These are phyloP conservation scores for Sugiyamaella valdiviana DNA, from an alignment of 805 yeast species.

Conservation along the genomic window DNA sequence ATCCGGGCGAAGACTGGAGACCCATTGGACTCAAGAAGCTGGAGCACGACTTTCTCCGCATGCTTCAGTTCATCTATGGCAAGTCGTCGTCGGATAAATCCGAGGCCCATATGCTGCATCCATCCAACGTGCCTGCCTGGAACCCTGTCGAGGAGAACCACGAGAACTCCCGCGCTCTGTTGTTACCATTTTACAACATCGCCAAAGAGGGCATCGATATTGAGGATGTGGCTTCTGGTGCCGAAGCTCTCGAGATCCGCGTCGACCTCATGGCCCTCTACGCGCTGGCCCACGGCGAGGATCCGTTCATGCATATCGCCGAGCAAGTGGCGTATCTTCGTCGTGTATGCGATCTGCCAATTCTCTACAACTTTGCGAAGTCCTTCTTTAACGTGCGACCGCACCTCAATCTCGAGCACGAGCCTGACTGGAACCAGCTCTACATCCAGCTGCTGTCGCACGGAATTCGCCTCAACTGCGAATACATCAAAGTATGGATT, in stretches of 20 bases:
- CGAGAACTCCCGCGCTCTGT: constrained; percentile 1
- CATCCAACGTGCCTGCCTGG: not conserved
- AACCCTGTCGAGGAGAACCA: not conserved
- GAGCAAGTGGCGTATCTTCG: constrained; percentile 6
- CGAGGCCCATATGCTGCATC: not conserved
- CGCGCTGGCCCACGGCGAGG: constrained; percentile 2
- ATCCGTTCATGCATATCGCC: constrained; percentile 3
- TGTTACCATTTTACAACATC: constrained; percentile 10
- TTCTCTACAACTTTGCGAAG: constrained; percentile 7
- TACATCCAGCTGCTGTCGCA: constrained; percentile 1
- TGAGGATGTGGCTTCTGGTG: constrained; percentile 6
- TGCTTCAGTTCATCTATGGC: constrained; percentile 2
- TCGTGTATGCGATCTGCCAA: constrained; percentile 4
- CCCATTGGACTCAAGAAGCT: constrained; percentile 2
- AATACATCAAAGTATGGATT: constrained; percentile 5
- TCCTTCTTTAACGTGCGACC: constrained; percentile 2
- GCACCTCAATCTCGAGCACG: not conserved
- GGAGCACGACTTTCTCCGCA: constrained; percentile 6
- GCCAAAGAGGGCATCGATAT: constrained; percentile 3
- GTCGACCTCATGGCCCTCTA: constrained; percentile 9
- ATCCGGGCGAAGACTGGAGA: not conserved
- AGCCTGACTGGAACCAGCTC: constrained; percentile 7
- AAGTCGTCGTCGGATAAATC: not conserved
- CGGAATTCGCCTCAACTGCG: constrained; percentile 9
- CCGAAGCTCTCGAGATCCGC: constrained; percentile 9